Percentiles rank a stretch among this genome's conserved stretches.
phyloP scores from a whole-genome alignment of 2,329 filamentous ascomycete species.

The Aspergillus hiratsukae region DNA sequence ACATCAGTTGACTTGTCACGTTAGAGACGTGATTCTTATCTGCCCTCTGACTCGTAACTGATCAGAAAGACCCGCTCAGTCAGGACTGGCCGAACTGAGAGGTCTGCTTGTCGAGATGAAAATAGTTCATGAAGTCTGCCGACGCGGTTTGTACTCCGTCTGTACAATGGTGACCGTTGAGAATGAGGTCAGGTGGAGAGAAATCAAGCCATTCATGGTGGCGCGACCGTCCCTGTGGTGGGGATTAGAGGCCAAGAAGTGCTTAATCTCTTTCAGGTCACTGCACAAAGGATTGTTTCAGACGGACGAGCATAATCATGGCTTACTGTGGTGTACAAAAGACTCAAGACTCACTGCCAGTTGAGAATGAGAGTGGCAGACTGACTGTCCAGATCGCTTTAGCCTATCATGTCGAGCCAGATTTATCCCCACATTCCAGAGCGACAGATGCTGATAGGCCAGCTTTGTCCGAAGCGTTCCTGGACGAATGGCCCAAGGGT shows the following conservation, averaged over 20 bases:
- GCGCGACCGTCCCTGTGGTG: neutral
- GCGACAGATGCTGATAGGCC: constrained; percentile 6
- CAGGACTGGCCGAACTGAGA: neutral
- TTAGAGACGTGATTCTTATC: constrained; percentile 5
- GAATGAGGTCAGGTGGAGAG: neutral
- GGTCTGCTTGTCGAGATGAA: neutral
- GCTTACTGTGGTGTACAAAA: neutral
- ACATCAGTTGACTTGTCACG: constrained; percentile 11
- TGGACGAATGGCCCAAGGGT: constrained; percentile 10
- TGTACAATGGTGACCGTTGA: neutral
- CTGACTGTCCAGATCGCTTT: neutral
- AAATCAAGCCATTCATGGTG: neutral
- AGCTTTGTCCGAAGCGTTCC: constrained; percentile 15
- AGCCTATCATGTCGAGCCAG: neutral
- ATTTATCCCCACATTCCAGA: constrained; percentile 9
- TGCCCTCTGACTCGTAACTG: constrained; percentile 30
- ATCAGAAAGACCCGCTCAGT: constrained; percentile 17
- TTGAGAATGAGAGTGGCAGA: neutral
- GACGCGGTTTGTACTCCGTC: neutral
- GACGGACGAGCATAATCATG: neutral
- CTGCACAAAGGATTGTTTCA: neutral
- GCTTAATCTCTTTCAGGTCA: neutral
- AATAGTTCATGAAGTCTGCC: neutral
- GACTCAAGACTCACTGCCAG: neutral
- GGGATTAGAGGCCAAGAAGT: neutral